These are phyloP conservation scores for Oemleria cerasiformis DNA, from an alignment of 306 rosid species.

Conservation along the genomic window DNA sequence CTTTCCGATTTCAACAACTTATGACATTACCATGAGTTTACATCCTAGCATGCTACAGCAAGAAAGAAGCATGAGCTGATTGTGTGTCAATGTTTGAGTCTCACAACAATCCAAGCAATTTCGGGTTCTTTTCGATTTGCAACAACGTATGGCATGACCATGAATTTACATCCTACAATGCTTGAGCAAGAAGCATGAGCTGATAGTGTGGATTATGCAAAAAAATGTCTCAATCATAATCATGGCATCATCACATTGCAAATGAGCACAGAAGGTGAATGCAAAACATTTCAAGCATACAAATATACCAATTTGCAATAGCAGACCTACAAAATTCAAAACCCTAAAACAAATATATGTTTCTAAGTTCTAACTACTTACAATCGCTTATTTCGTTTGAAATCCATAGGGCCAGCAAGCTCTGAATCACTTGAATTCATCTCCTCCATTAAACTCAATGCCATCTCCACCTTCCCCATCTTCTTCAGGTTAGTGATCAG, in stretches of 20 bases:
- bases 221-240: not conserved
- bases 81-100: no score
- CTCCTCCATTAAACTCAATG: slow-evolving; percentile 50
- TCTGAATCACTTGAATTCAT: slow-evolving; percentile 50
- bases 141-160: not conserved
- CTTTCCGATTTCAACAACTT: no score
- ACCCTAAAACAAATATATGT: not conserved
- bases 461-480: slow-evolving; percentile 63
- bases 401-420: slow-evolving; percentile 52
- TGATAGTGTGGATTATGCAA: not conserved
- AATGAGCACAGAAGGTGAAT: not conserved
- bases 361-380: slow-evolving; percentile 9
- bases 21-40: no score
- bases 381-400: slow-evolving; percentile 40
- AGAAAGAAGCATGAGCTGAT: no score
- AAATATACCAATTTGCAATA: not conserved
- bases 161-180: not conserved
- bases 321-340: not conserved
- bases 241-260: not conserved
- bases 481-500: slow-evolving; percentile 48
- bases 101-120: no score
- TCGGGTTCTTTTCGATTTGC: not conserved
- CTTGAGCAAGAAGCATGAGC: no score
- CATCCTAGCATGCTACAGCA: no score
- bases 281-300: not conserved